Evolutionary conservation across 768 basidiomycete genomes (phyloP), one percentile per base, ranked within the genome.

Genomic region (Tephrocybe sp.): DNA sequence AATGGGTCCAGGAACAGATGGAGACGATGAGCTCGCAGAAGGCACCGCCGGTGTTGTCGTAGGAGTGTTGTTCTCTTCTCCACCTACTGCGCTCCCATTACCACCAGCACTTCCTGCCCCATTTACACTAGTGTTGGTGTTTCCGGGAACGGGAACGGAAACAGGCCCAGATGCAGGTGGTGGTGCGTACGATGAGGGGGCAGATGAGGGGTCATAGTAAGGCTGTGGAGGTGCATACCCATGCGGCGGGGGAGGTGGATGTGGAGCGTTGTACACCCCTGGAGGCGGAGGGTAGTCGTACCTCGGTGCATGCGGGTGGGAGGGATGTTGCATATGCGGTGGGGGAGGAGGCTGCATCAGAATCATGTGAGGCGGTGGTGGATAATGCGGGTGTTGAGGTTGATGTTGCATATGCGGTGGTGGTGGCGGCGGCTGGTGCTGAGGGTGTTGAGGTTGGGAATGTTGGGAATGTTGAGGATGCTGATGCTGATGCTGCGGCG

Each of bases 311-410:
- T 29, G 29, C 29, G 48, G 13, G 33, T 40, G 25, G 13, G 46
- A n/a, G 41, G 25, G 46, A 1, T n/a, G 45, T 13, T 46, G 51
- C 0, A 15, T 34, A 18, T 39, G 53, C 3, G 16, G 38, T 1
- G 27, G 52, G 1, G 42, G 36, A 4, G 45, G 49, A 0, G 33
- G 50, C 1, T 36, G 31, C 33, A 34, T 34, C 33, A 4, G 41
- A 50, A 6, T 23, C 46, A 15, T 45, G 34, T 49, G 46, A 4
- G 9, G 49, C 40, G 21, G 11, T n/a, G 44, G 19, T 3, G 45
- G 30, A 45, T 55, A 53, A 8, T 45, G 38, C 24, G 34, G 29
- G 3, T 38, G 45, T 40, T 47, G 54, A 23, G 37, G 3, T 3
- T 30, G 47, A 18, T 39, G 37, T 16, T 16, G 41, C 41, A 29